Percentiles rank a stretch among this genome's conserved stretches.
phyloP scores from a whole-genome alignment of 2,329 filamentous ascomycete genomes.

The Cladosporium cucumerinum region DNA sequence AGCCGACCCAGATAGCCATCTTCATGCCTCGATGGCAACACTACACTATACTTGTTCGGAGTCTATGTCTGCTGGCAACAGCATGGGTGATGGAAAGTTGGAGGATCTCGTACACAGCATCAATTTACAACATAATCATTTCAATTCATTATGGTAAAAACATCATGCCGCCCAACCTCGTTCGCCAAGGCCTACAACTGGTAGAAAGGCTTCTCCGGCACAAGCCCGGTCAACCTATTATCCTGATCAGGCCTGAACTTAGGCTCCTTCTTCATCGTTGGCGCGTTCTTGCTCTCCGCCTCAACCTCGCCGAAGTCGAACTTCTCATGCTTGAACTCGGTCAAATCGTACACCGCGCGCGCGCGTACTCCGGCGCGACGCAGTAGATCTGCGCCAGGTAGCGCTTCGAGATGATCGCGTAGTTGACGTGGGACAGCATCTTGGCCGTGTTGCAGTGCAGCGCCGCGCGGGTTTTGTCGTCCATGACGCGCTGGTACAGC shows the following conservation, averaged over 20 bases:
- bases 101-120: neutral
- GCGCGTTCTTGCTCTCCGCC: slow-evolving; percentile 43
- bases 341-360: slow-evolving; percentile 45
- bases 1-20: neutral
- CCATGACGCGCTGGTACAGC: slow-evolving; percentile 51
- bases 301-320: slow-evolving; percentile 49
- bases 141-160: neutral
- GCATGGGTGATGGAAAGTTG: neutral
- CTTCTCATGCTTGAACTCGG: slow-evolving; percentile 40
- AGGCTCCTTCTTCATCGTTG: slow-evolving; percentile 45
- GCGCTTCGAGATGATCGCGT: slow-evolving; percentile 38
- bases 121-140: neutral
- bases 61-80: neutral
- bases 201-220: slow-evolving; percentile 36
- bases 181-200: slow-evolving; percentile 26
- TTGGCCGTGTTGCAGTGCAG: slow-evolving; percentile 50
- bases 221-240: slow-evolving; percentile 41
- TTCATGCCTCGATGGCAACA: neutral
- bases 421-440: slow-evolving; percentile 31
- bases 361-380: slow-evolving; percentile 47
- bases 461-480: slow-evolving; percentile 41
- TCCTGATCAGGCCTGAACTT: slow-evolving; percentile 43
- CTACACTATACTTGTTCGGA: no score
- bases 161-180: neutral
- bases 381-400: slow-evolving; percentile 54